Percentiles rank a stretch among this genome's conserved stretches.
Evolutionary conservation across 768 basidiomycete species (phyloP).

Genomic region (Amanita molliuscula): DNA sequence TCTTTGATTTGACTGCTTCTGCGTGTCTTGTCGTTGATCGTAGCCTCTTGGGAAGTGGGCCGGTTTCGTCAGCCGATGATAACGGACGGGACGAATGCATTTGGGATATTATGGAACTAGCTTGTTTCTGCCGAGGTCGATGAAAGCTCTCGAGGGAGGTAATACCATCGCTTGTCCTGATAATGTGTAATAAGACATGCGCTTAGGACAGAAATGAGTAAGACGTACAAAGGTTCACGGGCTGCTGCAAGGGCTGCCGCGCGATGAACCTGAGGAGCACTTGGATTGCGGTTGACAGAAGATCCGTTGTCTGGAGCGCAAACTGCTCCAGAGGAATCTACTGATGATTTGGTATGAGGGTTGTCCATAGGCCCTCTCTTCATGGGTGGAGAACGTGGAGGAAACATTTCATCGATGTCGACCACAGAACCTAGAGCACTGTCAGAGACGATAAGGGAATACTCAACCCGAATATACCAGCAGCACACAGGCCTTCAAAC

Average conservation of each 20-base stretch:
- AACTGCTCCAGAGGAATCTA: slow-evolving; percentile 55
- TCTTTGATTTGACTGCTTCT: slow-evolving; percentile 42
- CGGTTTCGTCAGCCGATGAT: slow-evolving; percentile 75
- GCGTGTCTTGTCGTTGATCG: slow-evolving; percentile 52
- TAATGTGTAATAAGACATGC: slow-evolving; percentile 9
- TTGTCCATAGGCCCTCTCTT: slow-evolving; percentile 48
- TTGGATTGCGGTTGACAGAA: slow-evolving; percentile 43
- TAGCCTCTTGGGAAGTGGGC: slow-evolving; percentile 66
- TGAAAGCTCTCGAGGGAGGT: slow-evolving; percentile 49
- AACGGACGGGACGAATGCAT: slow-evolving; percentile 53
- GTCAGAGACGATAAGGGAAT: slow-evolving; percentile 8
- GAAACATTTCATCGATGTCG: slow-evolving; percentile 65
- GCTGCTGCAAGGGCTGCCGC: slow-evolving; percentile 37
- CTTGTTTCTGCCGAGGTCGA: slow-evolving; percentile 35
- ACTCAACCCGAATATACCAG: slow-evolving; percentile 41
- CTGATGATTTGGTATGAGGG: slow-evolving; percentile 30
- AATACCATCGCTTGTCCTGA: slow-evolving; percentile 48
- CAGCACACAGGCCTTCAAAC: slow-evolving; percentile 74
- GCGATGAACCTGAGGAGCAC: slow-evolving; percentile 45
- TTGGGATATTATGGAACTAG: slow-evolving; percentile 31
- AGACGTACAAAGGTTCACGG: slow-evolving; percentile 54
- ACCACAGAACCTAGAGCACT: slow-evolving; percentile 47
- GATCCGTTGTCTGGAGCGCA: slow-evolving; percentile 64
- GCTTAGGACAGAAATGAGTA: slow-evolving; percentile 3
- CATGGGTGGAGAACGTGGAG: slow-evolving; percentile 46